Evolutionary conservation across 2,329 filamentous ascomycete genomes (phyloP), one percentile per base, ranked within the genome.

Genomic region (Nectriaceae sp.): DNA sequence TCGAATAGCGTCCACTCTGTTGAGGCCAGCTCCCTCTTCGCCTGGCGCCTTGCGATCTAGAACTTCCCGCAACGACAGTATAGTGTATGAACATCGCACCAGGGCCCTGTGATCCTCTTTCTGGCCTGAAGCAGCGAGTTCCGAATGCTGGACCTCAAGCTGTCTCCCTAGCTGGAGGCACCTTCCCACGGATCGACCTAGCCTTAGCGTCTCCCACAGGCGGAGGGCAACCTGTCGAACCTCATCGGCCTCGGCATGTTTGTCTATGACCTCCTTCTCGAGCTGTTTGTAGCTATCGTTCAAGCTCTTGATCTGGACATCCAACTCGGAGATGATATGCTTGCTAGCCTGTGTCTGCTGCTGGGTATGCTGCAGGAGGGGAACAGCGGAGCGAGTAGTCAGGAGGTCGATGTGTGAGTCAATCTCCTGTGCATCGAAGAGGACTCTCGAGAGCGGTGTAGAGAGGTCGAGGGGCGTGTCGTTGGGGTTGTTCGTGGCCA

Each of bases 351-450:
- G 78, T 13, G 85, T 88, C 67, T 94, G 89, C 37, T 82, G 75
- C 51, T 84, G 79, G 3, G 92, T 95, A 69, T 97, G 81, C 22
- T 84, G 75, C 18, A 99, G 80, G 21, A 99, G 78, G 0, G 91
- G 89, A 0, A 93, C 74, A 3, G 94, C 91, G 21, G 87, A 89
- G 54, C 88, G 86, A 3, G 91, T 94, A 5, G 93, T 95, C 35
- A 97, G 80, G 3, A 83, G 82, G 68, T 99, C 90, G 55, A 99
- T 96, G 66, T 96, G 91, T 0, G 92, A 96, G 71, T 97, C 93
- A 57, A 99, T 88, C 71, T 97, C 94, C 67, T 97, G 94, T 3
- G 94, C 87, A 70, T 99, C 94, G 71, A 99, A 99, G 5, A 97
- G 84, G 4, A 97, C 92, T 46, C 90, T 85, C 4, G 92, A 96